Percentiles rank a stretch among this genome's conserved stretches.
Evolutionary conservation across 169 alveolate species (phyloP).

Genomic region (Babesia caballi): DNA sequence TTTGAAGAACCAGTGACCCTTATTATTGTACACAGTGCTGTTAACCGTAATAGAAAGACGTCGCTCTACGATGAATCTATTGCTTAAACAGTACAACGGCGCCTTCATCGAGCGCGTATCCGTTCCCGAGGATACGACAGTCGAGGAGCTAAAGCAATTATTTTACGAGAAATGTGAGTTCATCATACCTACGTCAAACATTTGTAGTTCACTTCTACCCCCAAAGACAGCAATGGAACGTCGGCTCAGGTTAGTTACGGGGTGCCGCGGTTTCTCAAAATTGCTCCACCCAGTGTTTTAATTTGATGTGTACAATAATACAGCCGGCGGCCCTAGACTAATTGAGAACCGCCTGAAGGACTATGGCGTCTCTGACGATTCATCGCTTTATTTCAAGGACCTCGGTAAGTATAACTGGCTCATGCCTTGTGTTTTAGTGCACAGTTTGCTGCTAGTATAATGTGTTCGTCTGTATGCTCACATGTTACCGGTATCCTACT

Average conservation of each 20-base stretch:
- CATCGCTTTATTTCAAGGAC: constrained; percentile 79
- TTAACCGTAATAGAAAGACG: background rate
- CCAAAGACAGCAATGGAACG: constrained; percentile 80
- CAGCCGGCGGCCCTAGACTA: constrained; percentile 66
- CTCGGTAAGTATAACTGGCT: too few relatives aligned
- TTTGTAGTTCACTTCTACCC: constrained; percentile 78
- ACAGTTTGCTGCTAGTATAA: too few relatives aligned
- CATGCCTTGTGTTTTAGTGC: too few relatives aligned
- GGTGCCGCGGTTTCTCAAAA: background rate
- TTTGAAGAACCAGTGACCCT: too few relatives aligned
- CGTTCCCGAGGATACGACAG: constrained; percentile 69
- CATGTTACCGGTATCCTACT: too few relatives aligned
- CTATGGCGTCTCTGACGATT: constrained; percentile 75
- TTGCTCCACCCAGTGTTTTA: background rate
- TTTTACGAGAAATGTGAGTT: constrained; percentile 69
- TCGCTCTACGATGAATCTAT: constrained; percentile 56
- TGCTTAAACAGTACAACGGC: constrained; percentile 70
- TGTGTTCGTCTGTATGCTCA: too few relatives aligned
- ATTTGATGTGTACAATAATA: background rate
- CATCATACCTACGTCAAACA: too few relatives aligned
- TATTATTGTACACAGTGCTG: too few relatives aligned
- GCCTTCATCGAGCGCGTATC: constrained; percentile 71
- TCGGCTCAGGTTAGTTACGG: constrained; percentile 60
- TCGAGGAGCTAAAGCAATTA: constrained; percentile 62
- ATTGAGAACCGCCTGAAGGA: constrained; percentile 35